Percentiles rank a stretch among this genome's conserved stretches.
Evolutionary conservation across 2,329 filamentous ascomycete species (phyloP).

Genomic region (Stachybotrys chartarum): DNA sequence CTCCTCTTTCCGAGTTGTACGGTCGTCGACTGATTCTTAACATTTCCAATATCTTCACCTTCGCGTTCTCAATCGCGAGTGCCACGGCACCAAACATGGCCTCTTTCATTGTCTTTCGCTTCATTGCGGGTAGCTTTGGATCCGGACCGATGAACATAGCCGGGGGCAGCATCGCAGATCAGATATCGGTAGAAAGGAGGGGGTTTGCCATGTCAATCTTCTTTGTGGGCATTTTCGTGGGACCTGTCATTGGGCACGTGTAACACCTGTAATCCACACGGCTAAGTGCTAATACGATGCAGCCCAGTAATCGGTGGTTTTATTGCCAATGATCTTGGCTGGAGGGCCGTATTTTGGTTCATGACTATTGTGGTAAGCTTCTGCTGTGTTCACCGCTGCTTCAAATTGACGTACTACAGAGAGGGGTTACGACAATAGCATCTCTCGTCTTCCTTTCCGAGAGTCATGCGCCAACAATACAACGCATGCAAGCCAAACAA

Average conservation of each 20-base stretch:
- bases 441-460: slow-evolving; percentile 3
- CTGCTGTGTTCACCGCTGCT: slow-evolving; percentile 24
- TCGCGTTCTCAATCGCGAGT: slow-evolving; percentile 39
- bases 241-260: slow-evolving; percentile 18
- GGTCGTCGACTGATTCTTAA: slow-evolving; percentile 46
- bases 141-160: slow-evolving; percentile 57
- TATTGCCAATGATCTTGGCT: slow-evolving; percentile 31
- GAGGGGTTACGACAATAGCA: slow-evolving; percentile 29
- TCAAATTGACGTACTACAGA: slow-evolving; percentile 35
- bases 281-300: slow-evolving; percentile 18
- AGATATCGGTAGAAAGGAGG: slow-evolving; percentile 50
- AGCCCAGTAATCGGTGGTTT: slow-evolving; percentile 39
- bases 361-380: slow-evolving; percentile 31
- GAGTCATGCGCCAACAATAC: slow-evolving; percentile 1
- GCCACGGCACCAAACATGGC: slow-evolving; percentile 43
- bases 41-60: slow-evolving; percentile 27
- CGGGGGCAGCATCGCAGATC: slow-evolving; percentile 59
- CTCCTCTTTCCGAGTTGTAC: slow-evolving; percentile 54
- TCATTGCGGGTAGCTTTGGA: slow-evolving; percentile 56
- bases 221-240: slow-evolving; percentile 35
- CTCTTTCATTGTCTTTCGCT: slow-evolving; percentile 50
- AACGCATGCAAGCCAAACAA: background rate
- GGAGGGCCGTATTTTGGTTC: slow-evolving; percentile 45
- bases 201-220: slow-evolving; percentile 49
- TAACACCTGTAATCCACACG: background rate